These are phyloP conservation scores for Lolium rigidum DNA, from an alignment of 176 grass and related monocot genomes.

Conservation along the genomic window DNA sequence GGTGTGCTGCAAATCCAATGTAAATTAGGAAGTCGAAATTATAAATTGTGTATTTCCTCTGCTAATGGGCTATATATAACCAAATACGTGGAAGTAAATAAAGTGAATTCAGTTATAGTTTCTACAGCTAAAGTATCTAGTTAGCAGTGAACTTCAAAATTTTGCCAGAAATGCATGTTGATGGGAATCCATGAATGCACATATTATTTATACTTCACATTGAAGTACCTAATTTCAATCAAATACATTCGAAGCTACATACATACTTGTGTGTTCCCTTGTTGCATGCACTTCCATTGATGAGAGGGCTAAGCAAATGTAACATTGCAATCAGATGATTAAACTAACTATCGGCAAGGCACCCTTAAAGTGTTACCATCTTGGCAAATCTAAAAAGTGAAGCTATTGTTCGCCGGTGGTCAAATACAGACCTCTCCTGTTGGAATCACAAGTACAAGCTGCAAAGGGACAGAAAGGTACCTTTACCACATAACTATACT, in stretches of 20 bases:
- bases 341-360: too few relatives aligned
- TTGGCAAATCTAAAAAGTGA: too few relatives aligned
- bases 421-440: too few relatives aligned
- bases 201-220: neutral
- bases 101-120: neutral
- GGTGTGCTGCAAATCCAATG: neutral
- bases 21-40: neutral
- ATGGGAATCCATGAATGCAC: neutral
- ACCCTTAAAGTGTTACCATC: too few relatives aligned
- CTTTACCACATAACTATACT: too few relatives aligned
- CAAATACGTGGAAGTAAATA: neutral
- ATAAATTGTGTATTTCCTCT: neutral
- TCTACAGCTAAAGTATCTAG: too few relatives aligned
- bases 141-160: too few relatives aligned
- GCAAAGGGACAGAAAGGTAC: too few relatives aligned
- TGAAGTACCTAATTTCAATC: neutral
- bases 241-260: neutral
- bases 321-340: neutral
- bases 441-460: too few relatives aligned
- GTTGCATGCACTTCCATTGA: neutral
- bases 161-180: neutral
- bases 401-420: too few relatives aligned
- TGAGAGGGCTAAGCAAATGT: conserved; percentile 18
- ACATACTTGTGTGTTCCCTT: neutral
- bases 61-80: neutral